A percentile compares a stretch with the other conserved stretches of the same genome.
Evolutionary conservation across 1,284 basidiomycete species (phyloP).

Genomic region (Trametes hirsuta): DNA sequence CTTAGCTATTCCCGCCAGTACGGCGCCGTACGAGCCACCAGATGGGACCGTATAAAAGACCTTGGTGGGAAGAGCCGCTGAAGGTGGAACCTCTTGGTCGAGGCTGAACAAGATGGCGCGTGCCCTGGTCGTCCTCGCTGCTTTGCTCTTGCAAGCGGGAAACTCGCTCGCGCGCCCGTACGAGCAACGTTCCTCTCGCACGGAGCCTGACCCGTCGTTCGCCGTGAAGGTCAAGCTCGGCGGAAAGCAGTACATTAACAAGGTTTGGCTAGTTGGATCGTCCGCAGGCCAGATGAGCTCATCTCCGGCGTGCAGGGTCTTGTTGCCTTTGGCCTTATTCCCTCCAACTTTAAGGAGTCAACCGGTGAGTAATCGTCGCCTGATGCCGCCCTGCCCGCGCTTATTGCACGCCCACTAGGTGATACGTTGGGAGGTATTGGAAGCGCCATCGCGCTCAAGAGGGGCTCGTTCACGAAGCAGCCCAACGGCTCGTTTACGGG

Average conservation of each 20-base stretch:
- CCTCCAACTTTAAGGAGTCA: slow-evolving; percentile 40
- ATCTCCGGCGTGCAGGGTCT: slow-evolving; percentile 32
- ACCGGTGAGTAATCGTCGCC: slow-evolving; percentile 29
- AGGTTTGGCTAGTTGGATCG: slow-evolving; percentile 22
- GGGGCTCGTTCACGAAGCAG: slow-evolving; percentile 31
- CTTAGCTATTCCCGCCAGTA: no score
- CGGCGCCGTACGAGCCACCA: no score
- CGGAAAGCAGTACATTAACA: slow-evolving; percentile 35
- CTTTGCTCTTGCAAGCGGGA: slow-evolving; percentile 6
- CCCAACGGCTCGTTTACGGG: slow-evolving; percentile 43
- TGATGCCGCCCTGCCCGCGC: neutral
- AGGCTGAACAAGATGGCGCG: slow-evolving; percentile 2
- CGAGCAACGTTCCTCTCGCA: neutral
- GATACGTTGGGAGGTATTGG: slow-evolving; percentile 44
- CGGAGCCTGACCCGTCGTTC: slow-evolving; percentile 27
- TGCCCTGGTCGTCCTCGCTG: slow-evolving; percentile 3
- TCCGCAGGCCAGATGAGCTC: neutral
- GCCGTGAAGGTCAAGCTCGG: slow-evolving; percentile 25
- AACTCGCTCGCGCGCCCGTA: slow-evolving; percentile 6
- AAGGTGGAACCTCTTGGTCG: neutral
- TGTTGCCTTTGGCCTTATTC: slow-evolving; percentile 43
- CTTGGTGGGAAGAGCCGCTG: no score
- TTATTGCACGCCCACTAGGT: slow-evolving; percentile 18
- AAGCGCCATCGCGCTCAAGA: slow-evolving; percentile 40
- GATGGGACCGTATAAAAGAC: neutral